Percentiles rank a stretch among this genome's conserved stretches.
These are phyloP conservation scores for Byssothecium circinans DNA, from an alignment of 2,329 filamentous ascomycete genomes.

Conservation along the genomic window DNA sequence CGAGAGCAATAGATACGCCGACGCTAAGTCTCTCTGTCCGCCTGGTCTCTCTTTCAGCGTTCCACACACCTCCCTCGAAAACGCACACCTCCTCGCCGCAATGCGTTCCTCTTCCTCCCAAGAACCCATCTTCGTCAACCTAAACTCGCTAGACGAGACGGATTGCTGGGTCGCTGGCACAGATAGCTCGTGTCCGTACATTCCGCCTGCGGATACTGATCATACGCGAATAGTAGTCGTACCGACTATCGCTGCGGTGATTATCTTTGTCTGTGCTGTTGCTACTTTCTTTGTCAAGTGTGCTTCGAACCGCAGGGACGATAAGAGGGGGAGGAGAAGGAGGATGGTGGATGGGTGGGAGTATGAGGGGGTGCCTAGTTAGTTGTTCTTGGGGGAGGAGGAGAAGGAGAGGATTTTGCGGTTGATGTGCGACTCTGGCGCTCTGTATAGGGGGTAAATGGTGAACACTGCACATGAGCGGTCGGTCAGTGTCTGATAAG, in stretches of 20 bases:
- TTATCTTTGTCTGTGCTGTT: conserved; percentile 63
- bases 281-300: conserved; percentile 67
- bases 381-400: no score
- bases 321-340: conserved; percentile 54
- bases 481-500: no score
- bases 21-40: conserved; percentile 52
- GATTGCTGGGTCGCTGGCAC: conserved; percentile 63
- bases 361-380: conserved; percentile 67
- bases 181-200: conserved; percentile 62
- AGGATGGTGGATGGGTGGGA: conserved; percentile 58
- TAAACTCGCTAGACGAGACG: conserved; percentile 60
- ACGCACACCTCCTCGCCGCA: conserved; percentile 55
- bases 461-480: no score
- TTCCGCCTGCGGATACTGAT: conserved; percentile 46
- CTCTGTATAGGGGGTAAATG: no score
- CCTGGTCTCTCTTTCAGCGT: conserved; percentile 55
- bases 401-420: no score
- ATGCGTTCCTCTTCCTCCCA: conserved; percentile 17
- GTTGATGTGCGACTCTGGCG: no score
- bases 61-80: conserved; percentile 65
- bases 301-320: conserved; percentile 61
- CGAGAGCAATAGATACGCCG: conserved; percentile 47
- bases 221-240: conserved; percentile 57
- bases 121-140: conserved; percentile 57
- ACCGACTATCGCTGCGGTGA: conserved; percentile 63